Evolutionary conservation across 2,329 filamentous ascomycete species (phyloP).

Genomic region (Arthrocladium fulminans): DNA sequence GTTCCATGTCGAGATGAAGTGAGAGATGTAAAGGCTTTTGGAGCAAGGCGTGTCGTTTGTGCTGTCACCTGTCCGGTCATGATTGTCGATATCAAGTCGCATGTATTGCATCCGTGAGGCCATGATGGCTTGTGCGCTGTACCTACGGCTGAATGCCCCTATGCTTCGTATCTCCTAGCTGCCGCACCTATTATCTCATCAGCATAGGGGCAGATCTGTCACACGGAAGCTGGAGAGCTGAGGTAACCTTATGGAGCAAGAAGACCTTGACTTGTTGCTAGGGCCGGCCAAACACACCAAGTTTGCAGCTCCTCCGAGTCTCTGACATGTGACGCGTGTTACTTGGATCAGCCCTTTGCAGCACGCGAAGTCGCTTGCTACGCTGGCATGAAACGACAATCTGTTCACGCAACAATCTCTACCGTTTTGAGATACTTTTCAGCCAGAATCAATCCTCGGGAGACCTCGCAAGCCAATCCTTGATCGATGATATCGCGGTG

Average conservation of each 20-base stretch:
- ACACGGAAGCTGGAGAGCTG: too few species aligned
- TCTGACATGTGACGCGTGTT: slow-evolving; percentile 6
- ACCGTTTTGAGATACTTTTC: too few species aligned
- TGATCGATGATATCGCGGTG: background rate
- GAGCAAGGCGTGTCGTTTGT: background rate
- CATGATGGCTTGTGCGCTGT: background rate
- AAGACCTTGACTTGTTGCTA: too few species aligned
- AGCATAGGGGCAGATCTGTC: too few species aligned
- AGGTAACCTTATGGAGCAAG: too few species aligned
- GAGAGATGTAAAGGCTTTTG: slow-evolving; percentile 46
- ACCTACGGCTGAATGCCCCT: too few species aligned
- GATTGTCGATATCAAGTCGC: background rate
- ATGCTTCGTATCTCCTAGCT: too few species aligned
- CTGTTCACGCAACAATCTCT: background rate
- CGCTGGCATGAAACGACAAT: background rate
- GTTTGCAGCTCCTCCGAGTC: too few species aligned
- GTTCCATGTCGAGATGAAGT: slow-evolving; percentile 57
- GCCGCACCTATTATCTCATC: too few species aligned
- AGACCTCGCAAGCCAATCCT: background rate
- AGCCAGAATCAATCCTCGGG: background rate
- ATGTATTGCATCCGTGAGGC: background rate
- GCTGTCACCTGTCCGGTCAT: background rate
- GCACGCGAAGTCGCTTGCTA: background rate
- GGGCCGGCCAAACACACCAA: too few species aligned
- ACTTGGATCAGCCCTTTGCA: background rate